These are phyloP conservation scores for Magnolia sinica DNA, from an alignment of 164 flowering plant genomes.

Conservation along the genomic window DNA sequence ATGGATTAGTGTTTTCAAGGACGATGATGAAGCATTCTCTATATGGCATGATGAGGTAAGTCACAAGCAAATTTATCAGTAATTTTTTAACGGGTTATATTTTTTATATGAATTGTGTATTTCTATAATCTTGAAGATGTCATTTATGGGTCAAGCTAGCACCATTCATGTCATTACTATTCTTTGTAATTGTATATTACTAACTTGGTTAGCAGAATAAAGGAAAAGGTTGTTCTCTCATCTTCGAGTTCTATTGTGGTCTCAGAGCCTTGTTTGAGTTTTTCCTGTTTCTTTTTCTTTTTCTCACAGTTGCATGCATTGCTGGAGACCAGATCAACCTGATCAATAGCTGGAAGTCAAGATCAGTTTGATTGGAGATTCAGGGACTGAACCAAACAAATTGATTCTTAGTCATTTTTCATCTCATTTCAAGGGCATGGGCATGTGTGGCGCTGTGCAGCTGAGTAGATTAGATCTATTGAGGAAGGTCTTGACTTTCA, in stretches of 20 bases:
- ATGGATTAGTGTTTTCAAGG: conserved; percentile 89
- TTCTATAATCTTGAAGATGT: neutral
- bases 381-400: too few species aligned
- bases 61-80: conserved; percentile 2
- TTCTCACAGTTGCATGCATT: too few species aligned
- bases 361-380: too few species aligned
- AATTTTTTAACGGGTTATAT: neutral
- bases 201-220: neutral
- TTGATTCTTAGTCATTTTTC: too few species aligned
- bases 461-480: too few species aligned
- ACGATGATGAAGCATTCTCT: conserved; percentile 85
- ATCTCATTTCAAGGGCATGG: too few species aligned
- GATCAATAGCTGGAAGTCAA: too few species aligned
- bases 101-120: neutral
- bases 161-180: neutral
- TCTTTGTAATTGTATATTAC: neutral
- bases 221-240: neutral
- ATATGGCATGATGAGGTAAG: conserved; percentile 85
- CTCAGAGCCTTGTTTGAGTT: too few species aligned
- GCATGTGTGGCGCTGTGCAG: too few species aligned
- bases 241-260: neutral
- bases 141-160: neutral
- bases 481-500: too few species aligned
- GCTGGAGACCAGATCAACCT: too few species aligned
- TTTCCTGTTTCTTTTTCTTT: too few species aligned